phyloP scores from a whole-genome alignment of 164 flowering plant genomes.

The Akebia trifoliata region DNA sequence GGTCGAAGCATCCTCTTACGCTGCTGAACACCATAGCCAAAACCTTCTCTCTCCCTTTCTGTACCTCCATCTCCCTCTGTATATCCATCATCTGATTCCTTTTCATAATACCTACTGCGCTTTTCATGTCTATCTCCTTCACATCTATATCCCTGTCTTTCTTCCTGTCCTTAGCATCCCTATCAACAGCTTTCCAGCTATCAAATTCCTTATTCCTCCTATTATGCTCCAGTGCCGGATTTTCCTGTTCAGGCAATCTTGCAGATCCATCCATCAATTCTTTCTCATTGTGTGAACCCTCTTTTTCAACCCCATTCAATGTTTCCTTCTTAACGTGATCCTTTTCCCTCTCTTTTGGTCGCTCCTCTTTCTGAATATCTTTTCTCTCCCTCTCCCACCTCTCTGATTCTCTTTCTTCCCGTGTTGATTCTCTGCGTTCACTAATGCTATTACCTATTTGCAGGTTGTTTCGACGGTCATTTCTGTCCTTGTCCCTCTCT shows the following conservation, averaged over 20 bases:
- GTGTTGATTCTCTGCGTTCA: slow-evolving; percentile 52
- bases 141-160: slow-evolving; percentile 62
- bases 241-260: slow-evolving; percentile 50
- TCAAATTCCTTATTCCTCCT: slow-evolving; percentile 60
- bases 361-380: slow-evolving; percentile 63
- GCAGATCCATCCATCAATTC: slow-evolving; percentile 43
- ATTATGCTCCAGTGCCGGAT: slow-evolving; percentile 34
- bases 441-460: slow-evolving; percentile 35
- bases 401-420: slow-evolving; percentile 74
- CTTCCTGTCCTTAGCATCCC: slow-evolving; percentile 58
- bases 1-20: slow-evolving; percentile 88
- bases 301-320: slow-evolving; percentile 50
- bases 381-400: slow-evolving; percentile 76
- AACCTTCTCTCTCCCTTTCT: slow-evolving; percentile 69
- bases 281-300: slow-evolving; percentile 42
- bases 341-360: slow-evolving; percentile 54
- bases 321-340: slow-evolving; percentile 61
- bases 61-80: slow-evolving; percentile 56
- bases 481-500: slow-evolving; percentile 69
- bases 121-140: slow-evolving; percentile 74
- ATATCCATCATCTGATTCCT: slow-evolving; percentile 75
- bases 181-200: slow-evolving; percentile 50
- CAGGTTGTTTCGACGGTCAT: slow-evolving; percentile 50
- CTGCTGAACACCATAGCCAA: slow-evolving; percentile 71
- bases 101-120: slow-evolving; percentile 50